Evolutionary conservation across 1,139 yeast species (phyloP).

Genomic region (Sugiyamaella japonica): DNA sequence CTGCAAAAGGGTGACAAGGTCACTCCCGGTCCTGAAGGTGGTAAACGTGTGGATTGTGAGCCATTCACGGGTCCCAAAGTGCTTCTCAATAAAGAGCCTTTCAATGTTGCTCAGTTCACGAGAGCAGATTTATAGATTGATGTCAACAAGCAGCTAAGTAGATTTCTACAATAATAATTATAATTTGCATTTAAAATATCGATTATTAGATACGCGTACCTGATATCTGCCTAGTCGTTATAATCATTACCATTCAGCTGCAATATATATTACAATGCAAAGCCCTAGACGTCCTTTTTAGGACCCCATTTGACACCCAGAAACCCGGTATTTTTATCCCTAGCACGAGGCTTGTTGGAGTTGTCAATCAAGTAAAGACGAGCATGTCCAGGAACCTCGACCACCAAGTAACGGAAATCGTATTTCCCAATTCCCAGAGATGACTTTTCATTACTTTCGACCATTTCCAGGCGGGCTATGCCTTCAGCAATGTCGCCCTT

Average conservation of each 20-base stretch:
- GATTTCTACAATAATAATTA: background rate
- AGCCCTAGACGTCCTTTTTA: conserved; percentile 9
- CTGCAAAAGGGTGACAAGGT: conserved; percentile 64
- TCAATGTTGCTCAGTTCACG: conserved; percentile 64
- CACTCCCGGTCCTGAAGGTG: conserved; percentile 62
- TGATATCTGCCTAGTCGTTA: background rate
- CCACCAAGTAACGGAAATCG: conserved; percentile 69
- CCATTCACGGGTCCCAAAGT: conserved; percentile 73
- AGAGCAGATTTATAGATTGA: conserved; percentile 34
- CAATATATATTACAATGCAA: background rate
- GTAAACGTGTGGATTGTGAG: conserved; percentile 71
- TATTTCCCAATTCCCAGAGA: conserved; percentile 56
- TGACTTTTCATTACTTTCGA: conserved; percentile 37
- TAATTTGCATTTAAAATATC: conserved; percentile 1
- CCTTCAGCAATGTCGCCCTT: conserved; percentile 65
- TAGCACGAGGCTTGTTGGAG: conserved; percentile 42
- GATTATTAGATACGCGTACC: no score
- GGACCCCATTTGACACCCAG: conserved; percentile 82
- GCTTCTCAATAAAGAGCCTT: conserved; percentile 60
- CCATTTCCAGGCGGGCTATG: conserved; percentile 74
- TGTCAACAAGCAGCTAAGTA: background rate
- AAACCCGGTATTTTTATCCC: conserved; percentile 52
- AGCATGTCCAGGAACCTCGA: conserved; percentile 71
- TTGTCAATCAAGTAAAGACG: conserved; percentile 70
- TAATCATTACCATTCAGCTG: background rate